These are phyloP conservation scores for Dysphania ambrosioides DNA, from an alignment of 148 eudicot genomes.

Conservation along the genomic window DNA sequence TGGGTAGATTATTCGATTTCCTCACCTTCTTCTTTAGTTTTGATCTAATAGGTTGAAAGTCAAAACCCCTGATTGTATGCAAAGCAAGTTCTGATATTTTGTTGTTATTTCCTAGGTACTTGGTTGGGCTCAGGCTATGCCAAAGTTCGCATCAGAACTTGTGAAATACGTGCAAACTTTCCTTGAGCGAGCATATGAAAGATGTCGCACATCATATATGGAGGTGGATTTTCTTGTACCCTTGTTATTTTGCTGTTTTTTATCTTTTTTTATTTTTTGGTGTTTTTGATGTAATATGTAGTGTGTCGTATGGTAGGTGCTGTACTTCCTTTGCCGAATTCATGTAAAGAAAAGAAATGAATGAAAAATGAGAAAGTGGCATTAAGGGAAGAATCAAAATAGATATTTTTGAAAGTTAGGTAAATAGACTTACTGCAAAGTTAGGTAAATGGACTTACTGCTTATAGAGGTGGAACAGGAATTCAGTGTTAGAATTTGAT, in stretches of 20 bases:
- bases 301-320: not conserved
- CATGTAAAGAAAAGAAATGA: not conserved
- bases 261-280: too few relatives aligned
- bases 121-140: constrained; percentile 99
- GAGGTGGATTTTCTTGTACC: constrained; percentile 49
- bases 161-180: constrained; percentile 88
- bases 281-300: not conserved
- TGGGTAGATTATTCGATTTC: not conserved
- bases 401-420: too few relatives aligned
- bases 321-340: not conserved
- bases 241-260: not conserved
- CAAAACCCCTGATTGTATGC: not conserved
- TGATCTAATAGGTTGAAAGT: not conserved
- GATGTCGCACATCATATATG: constrained; percentile 97
- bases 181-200: constrained; percentile 95
- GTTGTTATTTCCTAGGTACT: constrained; percentile 53
- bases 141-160: constrained; percentile 87
- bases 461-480: too few relatives aligned
- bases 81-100: not conserved
- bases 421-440: too few relatives aligned
- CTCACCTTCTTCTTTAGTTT: constrained; percentile 1
- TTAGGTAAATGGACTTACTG: too few relatives aligned
- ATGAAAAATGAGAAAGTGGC: not conserved
- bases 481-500: too few relatives aligned
- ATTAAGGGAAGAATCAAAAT: not conserved